Conservation (phyloP, 305 asterid species). For the Fraxinus baroniana region DNA sequence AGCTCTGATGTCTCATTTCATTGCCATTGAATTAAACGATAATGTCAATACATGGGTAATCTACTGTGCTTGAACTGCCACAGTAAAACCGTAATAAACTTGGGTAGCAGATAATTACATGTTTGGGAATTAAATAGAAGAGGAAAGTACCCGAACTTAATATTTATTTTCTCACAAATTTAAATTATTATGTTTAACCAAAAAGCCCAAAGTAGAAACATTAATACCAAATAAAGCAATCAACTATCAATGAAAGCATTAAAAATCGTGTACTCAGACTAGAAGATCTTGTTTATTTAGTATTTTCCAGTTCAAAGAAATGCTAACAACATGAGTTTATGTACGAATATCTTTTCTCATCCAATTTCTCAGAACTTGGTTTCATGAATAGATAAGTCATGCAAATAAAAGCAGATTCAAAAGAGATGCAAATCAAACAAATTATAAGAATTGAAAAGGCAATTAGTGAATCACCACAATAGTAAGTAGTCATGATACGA, state of each 20-base stretch:
- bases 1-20: slow-evolving; percentile 19
- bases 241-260: neutral
- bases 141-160: neutral
- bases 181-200: neutral
- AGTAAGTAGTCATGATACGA: slow-evolving; percentile 92
- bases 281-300: neutral
- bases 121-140: neutral
- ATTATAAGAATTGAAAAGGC: slow-evolving; percentile 17
- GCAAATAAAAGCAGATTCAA: slow-evolving; percentile 10
- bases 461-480: slow-evolving; percentile 57
- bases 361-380: neutral
- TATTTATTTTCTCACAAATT: neutral
- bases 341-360: neutral
- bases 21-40: slow-evolving; percentile 5
- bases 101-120: slow-evolving; percentile 2
- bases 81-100: slow-evolving; percentile 12
- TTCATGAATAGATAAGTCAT: neutral
- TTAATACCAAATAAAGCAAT: neutral
- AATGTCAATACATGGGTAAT: neutral
- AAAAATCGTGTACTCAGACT: neutral
- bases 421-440: slow-evolving; percentile 5
- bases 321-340: neutral
- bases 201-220: neutral
- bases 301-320: neutral
- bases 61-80: slow-evolving; percentile 12